Evolutionary conservation across 192 early-diverging fungal species (phyloP).

Genomic region (Coemansia sp.): DNA sequence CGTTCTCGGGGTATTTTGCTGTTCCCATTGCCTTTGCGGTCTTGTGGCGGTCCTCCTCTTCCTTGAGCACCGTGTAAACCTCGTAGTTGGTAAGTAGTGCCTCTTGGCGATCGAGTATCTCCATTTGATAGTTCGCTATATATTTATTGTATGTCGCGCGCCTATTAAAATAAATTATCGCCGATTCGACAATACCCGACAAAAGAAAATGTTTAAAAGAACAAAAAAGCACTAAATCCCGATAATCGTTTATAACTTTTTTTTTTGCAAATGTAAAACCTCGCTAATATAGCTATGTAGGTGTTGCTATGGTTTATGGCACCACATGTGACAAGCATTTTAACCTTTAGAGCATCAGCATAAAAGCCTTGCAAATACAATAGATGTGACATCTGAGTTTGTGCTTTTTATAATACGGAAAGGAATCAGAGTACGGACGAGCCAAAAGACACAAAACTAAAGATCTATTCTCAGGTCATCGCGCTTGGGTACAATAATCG

Average conservation of each 20-base stretch:
- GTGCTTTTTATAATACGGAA: neutral
- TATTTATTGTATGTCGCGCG: neutral
- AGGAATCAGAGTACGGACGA: neutral
- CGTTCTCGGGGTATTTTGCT: conserved; percentile 60
- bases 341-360: neutral
- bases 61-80: conserved; percentile 61
- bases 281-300: too few species aligned
- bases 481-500: conserved; percentile 75
- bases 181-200: too few species aligned
- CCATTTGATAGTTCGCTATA: conserved; percentile 58
- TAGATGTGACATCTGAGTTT: neutral
- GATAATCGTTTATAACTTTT: too few species aligned
- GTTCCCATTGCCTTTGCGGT: conserved; percentile 27
- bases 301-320: too few species aligned
- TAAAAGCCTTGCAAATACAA: neutral
- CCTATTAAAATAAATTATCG: neutral
- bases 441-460: conserved; percentile 8
- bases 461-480: conserved; percentile 61
- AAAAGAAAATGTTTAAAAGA: too few species aligned
- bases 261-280: too few species aligned
- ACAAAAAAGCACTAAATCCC: too few species aligned
- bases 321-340: too few species aligned
- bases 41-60: conserved; percentile 53
- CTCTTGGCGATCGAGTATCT: conserved; percentile 61
- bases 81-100: conserved; percentile 71